Evolutionary conservation across 768 basidiomycete species (phyloP), one percentile per base, ranked within the genome.

Genomic region (Boletus barrowsii): DNA sequence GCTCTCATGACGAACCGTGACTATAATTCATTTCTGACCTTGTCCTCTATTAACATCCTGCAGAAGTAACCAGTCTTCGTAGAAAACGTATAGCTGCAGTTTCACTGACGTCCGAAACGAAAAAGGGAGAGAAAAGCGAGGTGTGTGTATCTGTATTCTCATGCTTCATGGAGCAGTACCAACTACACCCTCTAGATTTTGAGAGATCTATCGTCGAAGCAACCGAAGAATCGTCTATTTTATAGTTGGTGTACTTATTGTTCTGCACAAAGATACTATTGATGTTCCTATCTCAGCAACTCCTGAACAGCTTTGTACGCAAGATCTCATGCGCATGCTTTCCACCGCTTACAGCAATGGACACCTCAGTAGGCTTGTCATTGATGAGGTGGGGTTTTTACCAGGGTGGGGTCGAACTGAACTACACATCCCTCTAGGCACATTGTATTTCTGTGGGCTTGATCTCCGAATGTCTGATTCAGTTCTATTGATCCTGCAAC

Each of bases 1-100:
- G 90, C 90, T 20, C 72, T 93, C 24, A 92, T 93, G 84, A 86
- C 87, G 68, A 85, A 92, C 62, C 90, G 89, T 88, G 59, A 68
- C 79, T 68, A 30, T 7, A 3, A 42, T 20, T n/a, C 35, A 35
- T 11, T 35, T 39, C 29, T 17, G 7, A 14, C 9, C 5, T 33
- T 29, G 30, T 39, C n/a, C 35, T 41, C 10, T 54, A 37, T 40
- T 57, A 10, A 68, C 18, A 17, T 32, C 49, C 30, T 20, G 6
- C 60, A 91, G 88, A 91, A 76, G 78, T 90, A n/a, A 71, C 81
- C 14, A 79, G 71, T 44, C 72, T 91, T 17, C 79, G 77, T 10
- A 68, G 69, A 15, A 79, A 83, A 60, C 68, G 76, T n/a, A 70
- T 93, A 14, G 55, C 73, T 0, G 88, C 84, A 0, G 79, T 77